Evolutionary conservation across 345 rosid genomes (phyloP).

Genomic region (Orychophragmus violaceus): DNA sequence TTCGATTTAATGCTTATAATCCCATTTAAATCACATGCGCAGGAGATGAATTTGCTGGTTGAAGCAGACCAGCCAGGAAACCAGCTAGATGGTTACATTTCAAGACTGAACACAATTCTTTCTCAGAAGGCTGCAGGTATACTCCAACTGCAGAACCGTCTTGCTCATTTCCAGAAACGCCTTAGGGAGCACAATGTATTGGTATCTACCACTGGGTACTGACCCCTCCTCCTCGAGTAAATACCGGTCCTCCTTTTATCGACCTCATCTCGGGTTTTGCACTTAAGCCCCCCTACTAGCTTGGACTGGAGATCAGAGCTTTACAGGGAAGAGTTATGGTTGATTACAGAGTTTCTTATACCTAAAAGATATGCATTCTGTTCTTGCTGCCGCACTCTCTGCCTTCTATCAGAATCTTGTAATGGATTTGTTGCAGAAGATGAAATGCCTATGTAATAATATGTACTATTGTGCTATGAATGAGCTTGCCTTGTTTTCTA

Average conservation of each 20-base stretch:
- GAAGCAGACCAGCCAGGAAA: slow-evolving; percentile 98
- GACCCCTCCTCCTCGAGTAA: slow-evolving; percentile 22
- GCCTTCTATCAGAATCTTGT: slow-evolving; percentile 21
- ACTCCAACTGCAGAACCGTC: slow-evolving; percentile 66
- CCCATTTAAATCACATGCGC: slow-evolving; percentile 8
- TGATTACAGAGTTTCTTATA: slow-evolving; percentile 11
- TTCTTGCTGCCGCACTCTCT: slow-evolving; percentile 4
- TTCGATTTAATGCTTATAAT: neutral
- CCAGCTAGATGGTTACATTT: slow-evolving; percentile 73
- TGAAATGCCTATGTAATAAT: slow-evolving; percentile 23
- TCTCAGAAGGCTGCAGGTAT: slow-evolving; percentile 90
- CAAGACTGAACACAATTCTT: slow-evolving; percentile 65
- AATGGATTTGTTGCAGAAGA: slow-evolving; percentile 27
- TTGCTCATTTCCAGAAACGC: slow-evolving; percentile 83
- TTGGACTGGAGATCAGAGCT: slow-evolving; percentile 13
- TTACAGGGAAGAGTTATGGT: slow-evolving; percentile 14
- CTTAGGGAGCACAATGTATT: slow-evolving; percentile 86
- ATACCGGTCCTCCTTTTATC: slow-evolving; percentile 23
- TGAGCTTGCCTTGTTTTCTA: slow-evolving; percentile 10
- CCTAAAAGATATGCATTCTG: slow-evolving; percentile 14
- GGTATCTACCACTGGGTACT: slow-evolving; percentile 67
- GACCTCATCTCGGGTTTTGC: slow-evolving; percentile 25
- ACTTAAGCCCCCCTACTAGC: slow-evolving; percentile 5
- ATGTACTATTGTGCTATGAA: slow-evolving; percentile 16
- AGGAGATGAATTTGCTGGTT: slow-evolving; percentile 94